Conservation (phyloP, 805 yeast genomes). For the Kodamaea lidongshanica region DNA sequence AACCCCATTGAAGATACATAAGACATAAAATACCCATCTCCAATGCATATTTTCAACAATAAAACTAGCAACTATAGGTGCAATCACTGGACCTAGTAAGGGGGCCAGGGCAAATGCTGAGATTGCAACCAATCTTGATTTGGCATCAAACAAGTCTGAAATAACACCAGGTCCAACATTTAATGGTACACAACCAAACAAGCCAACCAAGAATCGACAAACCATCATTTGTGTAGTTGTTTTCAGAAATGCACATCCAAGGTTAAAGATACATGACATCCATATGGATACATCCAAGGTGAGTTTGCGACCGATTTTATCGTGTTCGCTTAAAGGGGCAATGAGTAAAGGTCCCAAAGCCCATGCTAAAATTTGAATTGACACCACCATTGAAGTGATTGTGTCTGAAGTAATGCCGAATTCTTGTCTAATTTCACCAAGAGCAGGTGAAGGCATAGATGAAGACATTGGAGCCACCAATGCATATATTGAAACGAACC, state of each 20-base stretch:
- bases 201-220: constrained; percentile 57
- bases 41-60: constrained; percentile 46
- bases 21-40: constrained; percentile 64
- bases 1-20: constrained; percentile 53
- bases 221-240: constrained; percentile 55
- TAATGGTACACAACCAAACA: constrained; percentile 62
- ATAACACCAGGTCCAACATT: constrained; percentile 66
- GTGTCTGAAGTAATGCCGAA: constrained; percentile 37
- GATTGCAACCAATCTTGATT: constrained; percentile 49
- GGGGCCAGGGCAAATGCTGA: constrained; percentile 58
- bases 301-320: constrained; percentile 47
- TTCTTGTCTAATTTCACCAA: constrained; percentile 39
- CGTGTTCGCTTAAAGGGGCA: constrained; percentile 63
- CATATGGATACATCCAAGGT: constrained; percentile 50
- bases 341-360: constrained; percentile 60
- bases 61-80: constrained; percentile 56
- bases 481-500: constrained; percentile 48
- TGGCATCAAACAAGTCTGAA: constrained; percentile 53
- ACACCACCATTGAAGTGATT: constrained; percentile 49
- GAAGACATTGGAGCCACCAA: constrained; percentile 58
- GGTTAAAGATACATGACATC: constrained; percentile 43
- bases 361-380: constrained; percentile 64
- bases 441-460: constrained; percentile 58
- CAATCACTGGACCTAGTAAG: constrained; percentile 62
- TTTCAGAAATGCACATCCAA: constrained; percentile 58